phyloP scores from a whole-genome alignment of 345 rosid species.

The Eucalyptus globulus region DNA sequence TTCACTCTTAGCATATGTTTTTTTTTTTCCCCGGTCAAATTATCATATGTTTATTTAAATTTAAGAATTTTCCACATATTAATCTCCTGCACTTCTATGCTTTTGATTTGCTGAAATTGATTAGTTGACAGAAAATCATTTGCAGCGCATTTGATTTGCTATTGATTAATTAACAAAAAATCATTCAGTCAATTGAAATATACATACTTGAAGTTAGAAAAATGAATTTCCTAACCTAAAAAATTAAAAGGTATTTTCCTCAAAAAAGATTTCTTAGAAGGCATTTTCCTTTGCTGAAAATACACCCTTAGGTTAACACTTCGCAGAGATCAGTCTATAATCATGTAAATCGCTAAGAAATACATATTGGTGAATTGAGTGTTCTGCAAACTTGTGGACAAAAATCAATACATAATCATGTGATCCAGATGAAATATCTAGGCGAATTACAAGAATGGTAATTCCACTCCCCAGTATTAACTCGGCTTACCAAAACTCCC shows the following conservation, averaged over 20 bases:
- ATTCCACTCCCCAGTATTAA: background rate
- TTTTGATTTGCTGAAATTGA: background rate
- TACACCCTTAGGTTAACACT: background rate
- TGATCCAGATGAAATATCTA: background rate
- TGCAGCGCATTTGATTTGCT: too few relatives aligned
- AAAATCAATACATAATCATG: background rate
- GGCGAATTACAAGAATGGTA: background rate
- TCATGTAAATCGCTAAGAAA: background rate
- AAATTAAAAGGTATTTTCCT: background rate
- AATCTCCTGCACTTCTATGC: background rate
- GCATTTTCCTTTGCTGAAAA: background rate
- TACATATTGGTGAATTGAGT: background rate
- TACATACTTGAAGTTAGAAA: background rate
- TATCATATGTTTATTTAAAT: too few relatives aligned
- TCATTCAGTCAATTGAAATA: background rate
- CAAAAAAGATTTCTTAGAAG: background rate
- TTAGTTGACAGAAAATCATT: background rate
- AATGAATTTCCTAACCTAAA: background rate
- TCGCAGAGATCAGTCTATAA: background rate
- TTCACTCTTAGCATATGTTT: background rate
- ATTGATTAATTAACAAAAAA: too few relatives aligned
- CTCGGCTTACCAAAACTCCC: background rate
- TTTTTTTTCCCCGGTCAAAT: too few relatives aligned
- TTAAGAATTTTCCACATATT: background rate
- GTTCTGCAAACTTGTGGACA: background rate